Evolutionary conservation across 495 filamentous ascomycete species (phyloP), one percentile per base, ranked within the genome.

Genomic region (Astrothelium macrocarpum): DNA sequence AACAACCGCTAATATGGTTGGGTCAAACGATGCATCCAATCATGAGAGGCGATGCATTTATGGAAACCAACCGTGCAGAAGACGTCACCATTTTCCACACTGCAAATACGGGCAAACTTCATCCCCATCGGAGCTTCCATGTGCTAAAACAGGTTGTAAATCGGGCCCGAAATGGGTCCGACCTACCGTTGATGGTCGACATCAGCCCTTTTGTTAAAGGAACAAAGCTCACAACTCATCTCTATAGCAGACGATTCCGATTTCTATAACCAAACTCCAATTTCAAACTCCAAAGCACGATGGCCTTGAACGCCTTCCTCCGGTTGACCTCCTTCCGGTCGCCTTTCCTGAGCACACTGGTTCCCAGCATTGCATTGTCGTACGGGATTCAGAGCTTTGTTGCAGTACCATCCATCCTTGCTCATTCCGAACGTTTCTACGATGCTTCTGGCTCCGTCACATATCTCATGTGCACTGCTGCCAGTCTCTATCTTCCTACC

Each of bases 381-480:
- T 84, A 80, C 61, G 78, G 78, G 1, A 73, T 84, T 58, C 82
- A 85, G 74, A 69, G 77, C 29, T 80, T 75, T 59, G 79, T 80
- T 32, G 86, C 82, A 7, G 66, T 86, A 9, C 85, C 85, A 4
- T 85, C 84, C 2, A 83, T 86, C 46, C 61, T 77, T 65, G 71
- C 74, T 46, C 79, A 82, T 67, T 79, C 80, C 14, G 84, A 87
- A 61, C 79, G 80, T 53, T 87, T 85, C 75, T 89, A 84, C 70
- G 86, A 89, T 67, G 74, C 83, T 61, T 86, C 83, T 1, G 85
- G 85, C 65, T 81, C 80, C 2, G 67, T 84, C 2, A 89, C 84
- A 9, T 86, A 84, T 68, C 72, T 88, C 31, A 75, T 80, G 43
- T 82, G 84, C 67, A 81, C 80, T 0, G 75, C 77, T 1, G 66